phyloP scores from a whole-genome alignment of 129 eudicot genomes.

The Silybum marianum region DNA sequence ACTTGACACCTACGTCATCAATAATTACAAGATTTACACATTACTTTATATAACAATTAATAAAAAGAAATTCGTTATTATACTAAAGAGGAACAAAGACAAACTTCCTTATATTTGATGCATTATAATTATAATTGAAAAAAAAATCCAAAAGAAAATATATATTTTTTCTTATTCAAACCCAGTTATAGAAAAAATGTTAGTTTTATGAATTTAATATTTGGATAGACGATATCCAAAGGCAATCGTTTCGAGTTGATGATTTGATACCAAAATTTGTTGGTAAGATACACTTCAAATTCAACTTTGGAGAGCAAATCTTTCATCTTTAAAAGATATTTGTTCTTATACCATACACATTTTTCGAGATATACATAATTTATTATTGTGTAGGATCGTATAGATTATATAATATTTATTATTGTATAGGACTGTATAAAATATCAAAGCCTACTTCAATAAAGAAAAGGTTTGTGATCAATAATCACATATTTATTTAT shows the following conservation, averaged over 20 bases:
- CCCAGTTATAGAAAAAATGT: not conserved
- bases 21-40: not conserved
- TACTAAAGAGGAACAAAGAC: not conserved
- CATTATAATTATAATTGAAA: too few species aligned
- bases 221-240: not conserved
- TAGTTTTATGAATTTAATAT: not conserved
- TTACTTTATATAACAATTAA: too few species aligned
- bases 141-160: too few species aligned
- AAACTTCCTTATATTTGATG: too few species aligned
- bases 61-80: too few species aligned
- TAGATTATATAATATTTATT: too few species aligned
- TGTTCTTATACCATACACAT: not conserved
- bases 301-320: slow-evolving; percentile 20
- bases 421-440: not conserved
- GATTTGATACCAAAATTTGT: slow-evolving; percentile 27
- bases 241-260: slow-evolving; percentile 12
- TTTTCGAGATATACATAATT: slow-evolving; percentile 8
- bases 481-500: not conserved
- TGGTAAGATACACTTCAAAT: slow-evolving; percentile 28
- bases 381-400: not conserved
- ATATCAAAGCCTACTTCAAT: not conserved
- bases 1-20: not conserved
- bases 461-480: not conserved
- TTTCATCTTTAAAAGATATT: slow-evolving; percentile 7
- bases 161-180: too few species aligned